phyloP scores from a whole-genome alignment of 345 rosid species.

The Lagerstroemia speciosa region DNA sequence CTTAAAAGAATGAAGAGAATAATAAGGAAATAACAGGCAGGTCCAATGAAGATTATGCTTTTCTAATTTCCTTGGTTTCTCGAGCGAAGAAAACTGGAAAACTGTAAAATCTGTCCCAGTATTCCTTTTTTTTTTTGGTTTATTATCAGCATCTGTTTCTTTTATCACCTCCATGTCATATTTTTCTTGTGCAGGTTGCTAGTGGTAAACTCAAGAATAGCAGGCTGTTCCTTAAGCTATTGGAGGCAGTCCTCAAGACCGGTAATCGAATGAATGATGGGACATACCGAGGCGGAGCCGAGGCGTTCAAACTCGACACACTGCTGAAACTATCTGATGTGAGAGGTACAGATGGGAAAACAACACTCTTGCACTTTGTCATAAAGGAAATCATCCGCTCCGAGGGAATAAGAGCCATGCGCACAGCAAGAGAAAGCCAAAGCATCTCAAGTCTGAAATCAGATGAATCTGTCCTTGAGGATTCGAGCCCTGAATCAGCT shows the following conservation, averaged over 20 bases:
- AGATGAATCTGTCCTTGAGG: conserved; percentile 28
- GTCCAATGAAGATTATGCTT: not conserved
- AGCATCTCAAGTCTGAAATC: conserved; percentile 49
- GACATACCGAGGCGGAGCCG: conserved; percentile 86
- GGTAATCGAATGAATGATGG: conserved; percentile 96
- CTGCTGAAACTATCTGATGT: conserved; percentile 88
- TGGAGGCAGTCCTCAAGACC: conserved; percentile 94
- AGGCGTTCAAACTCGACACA: conserved; percentile 85
- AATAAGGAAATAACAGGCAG: not conserved
- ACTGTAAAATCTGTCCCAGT: not conserved
- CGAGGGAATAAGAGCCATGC: conserved; percentile 64
- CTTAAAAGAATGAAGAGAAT: not conserved
- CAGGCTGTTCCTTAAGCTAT: conserved; percentile 69
- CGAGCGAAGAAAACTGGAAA: not conserved
- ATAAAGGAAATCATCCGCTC: conserved; percentile 89
- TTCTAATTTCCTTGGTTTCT: not conserved
- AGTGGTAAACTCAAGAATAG: conserved; percentile 63
- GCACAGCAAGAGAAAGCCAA: conserved; percentile 33
- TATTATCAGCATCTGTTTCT: too few relatives aligned
- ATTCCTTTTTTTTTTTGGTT: not conserved
- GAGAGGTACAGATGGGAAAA: conserved; percentile 89
- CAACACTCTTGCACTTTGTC: conserved; percentile 86
- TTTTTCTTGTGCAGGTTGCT: conserved; percentile 47
- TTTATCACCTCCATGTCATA: too few relatives aligned
- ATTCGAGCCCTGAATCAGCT: conserved; percentile 28